Percentiles rank a stretch among this genome's conserved stretches.
Evolutionary conservation across 805 yeast species (phyloP).

Genomic region (Torulaspora indica): DNA sequence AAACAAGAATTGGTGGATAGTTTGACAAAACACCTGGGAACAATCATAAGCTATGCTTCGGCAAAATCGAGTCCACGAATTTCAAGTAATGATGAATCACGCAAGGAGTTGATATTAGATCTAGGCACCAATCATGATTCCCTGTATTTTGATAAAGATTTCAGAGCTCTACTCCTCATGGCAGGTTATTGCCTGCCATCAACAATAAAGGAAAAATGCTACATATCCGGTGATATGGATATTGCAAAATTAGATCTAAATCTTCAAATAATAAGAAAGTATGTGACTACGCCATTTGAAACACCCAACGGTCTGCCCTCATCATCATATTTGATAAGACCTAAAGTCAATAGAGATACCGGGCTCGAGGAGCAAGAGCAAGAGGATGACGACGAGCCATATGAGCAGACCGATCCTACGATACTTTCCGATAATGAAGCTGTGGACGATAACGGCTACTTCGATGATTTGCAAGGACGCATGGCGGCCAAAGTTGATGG

Average conservation of each 20-base stretch:
- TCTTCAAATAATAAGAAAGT: conserved; percentile 18
- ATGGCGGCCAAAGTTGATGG: conserved; percentile 9
- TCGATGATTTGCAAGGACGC: conserved; percentile 22
- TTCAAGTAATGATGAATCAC: background rate
- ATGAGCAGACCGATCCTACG: conserved; percentile 23
- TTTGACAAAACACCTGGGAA: conserved; percentile 21
- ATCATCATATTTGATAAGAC: conserved; percentile 26
- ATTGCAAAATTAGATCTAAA: conserved; percentile 14
- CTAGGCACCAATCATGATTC: conserved; percentile 11
- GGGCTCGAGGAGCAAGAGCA: conserved; percentile 23
- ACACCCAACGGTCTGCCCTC: conserved; percentile 30
- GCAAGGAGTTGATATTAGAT: conserved; percentile 8
- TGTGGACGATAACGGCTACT: conserved; percentile 27
- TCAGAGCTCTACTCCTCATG: conserved; percentile 26
- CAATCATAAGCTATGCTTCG: conserved; percentile 7
- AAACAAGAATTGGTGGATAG: conserved; percentile 23
- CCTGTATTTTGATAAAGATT: conserved; percentile 25
- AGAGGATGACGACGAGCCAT: conserved; percentile 20
- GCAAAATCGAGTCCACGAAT: too few species aligned
- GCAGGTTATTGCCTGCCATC: conserved; percentile 26
- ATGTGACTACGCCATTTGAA: conserved; percentile 27
- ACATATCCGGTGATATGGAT: conserved; percentile 16
- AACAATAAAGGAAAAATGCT: conserved; percentile 19
- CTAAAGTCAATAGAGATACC: conserved; percentile 1
- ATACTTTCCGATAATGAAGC: conserved; percentile 18